Evolutionary conservation across 2,329 filamentous ascomycete genomes (phyloP), one percentile per base, ranked within the genome.

Genomic region (Dryadomyces quercivorus): DNA sequence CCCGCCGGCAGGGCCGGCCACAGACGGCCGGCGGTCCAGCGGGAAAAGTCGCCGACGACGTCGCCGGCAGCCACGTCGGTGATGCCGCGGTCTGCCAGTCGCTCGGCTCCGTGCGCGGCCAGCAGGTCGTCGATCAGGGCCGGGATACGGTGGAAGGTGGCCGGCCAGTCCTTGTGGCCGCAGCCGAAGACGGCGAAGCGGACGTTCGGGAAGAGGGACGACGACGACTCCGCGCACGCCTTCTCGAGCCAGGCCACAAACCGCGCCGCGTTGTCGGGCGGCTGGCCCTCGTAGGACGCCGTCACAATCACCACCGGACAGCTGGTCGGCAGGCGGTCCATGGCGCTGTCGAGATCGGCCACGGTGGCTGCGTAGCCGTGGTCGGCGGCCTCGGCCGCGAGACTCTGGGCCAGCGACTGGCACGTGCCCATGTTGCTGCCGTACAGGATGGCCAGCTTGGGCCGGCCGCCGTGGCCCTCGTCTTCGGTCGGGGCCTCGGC

Each of bases 371-470:
- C 67, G 65, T 82, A 88, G 0, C 85, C 85, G 60, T 80, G 79
- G 3, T 66, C 65, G 2, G 70, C 61, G 0, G 84, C 84, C 61
- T 81, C 76, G 12, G 73, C 70, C 1, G 81, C 81, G 9, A 88
- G 64, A 34, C 75, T 71, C 56, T 83, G 75, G 1, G 85, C 80
- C 42, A 88, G 73, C 1, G 80, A 73, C 64, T 88, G 82, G 63
- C 85, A 88, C 5, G 85, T 89, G 1, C 86, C 86, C 1, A 80
- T 81, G 63, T 89, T 88, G 9, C 82, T 85, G 2, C 86, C 86
- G 61, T 85, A 89, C 36, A 84, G 75, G 16, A 90, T 75, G 6
- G 76, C 76, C 58, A 89, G 65, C 0, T 70, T 71, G 48, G 70
- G 69, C 21, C 10, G 43, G 65, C 67, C 18, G n/a, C 42, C 44